Conservation (phyloP, 345 rosid species). For the Linum trigynum region DNA sequence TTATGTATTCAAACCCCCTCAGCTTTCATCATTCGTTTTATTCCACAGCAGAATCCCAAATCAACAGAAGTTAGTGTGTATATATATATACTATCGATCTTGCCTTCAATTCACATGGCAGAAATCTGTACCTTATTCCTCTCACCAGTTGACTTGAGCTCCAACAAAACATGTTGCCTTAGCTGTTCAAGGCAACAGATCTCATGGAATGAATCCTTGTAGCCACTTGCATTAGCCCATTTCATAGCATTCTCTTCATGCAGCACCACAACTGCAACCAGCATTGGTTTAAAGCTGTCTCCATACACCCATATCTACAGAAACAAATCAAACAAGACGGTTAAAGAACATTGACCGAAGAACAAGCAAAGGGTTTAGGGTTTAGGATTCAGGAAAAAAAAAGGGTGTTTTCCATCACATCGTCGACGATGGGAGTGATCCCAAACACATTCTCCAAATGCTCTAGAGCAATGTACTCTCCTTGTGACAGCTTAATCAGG, state of each 20-base stretch:
- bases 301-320: conserved; percentile 83
- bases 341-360: no score
- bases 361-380: no score
- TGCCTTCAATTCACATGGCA: background rate
- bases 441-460: conserved; percentile 65
- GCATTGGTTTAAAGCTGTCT: conserved; percentile 73
- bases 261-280: conserved; percentile 71
- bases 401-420: conserved; percentile 29
- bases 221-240: conserved; percentile 57
- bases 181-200: conserved; percentile 65
- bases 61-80: no score
- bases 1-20: conserved; percentile 63
- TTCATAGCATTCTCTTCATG: conserved; percentile 49
- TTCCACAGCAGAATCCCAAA: background rate
- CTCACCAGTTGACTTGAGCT: conserved; percentile 52
- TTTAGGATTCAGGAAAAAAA: no score
- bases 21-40: conserved; percentile 34
- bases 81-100: no score
- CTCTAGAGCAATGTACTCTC: conserved; percentile 90
- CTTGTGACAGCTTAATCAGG: conserved; percentile 87
- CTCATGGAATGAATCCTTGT: conserved; percentile 33
- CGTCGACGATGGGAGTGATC: conserved; percentile 50
- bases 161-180: conserved; percentile 40
- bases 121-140: conserved; percentile 49
- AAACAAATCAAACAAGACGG: no score